Evolutionary conservation across 1,284 basidiomycete genomes (phyloP).

Genomic region (Puccinia triticina): DNA sequence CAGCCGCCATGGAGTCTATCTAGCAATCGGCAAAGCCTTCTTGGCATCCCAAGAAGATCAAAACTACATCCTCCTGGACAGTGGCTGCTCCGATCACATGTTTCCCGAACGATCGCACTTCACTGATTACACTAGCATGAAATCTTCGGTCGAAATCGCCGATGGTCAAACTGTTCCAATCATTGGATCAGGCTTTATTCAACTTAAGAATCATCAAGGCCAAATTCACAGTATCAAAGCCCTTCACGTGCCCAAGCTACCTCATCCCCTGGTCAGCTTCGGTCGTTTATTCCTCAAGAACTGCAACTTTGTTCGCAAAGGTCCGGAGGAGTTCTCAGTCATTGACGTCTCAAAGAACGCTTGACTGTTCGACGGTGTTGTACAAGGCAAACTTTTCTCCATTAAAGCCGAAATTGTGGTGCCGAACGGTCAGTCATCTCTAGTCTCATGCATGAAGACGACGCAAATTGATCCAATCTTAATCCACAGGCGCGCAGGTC

Average conservation of each 20-base stretch:
- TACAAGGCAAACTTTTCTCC: neutral
- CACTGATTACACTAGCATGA: neutral
- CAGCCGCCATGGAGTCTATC: neutral
- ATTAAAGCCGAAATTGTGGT: neutral
- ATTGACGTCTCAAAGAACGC: neutral
- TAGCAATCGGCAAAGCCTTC: neutral
- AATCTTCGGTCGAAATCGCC: neutral
- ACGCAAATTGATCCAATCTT: neutral
- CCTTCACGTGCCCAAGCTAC: neutral
- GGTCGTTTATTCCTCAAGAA: slow-evolving; percentile 15
- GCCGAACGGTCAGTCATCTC: no score
- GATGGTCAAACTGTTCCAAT: neutral
- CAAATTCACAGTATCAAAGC: neutral
- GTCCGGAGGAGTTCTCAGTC: neutral
- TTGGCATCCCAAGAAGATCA: neutral
- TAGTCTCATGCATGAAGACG: neutral
- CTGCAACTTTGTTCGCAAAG: neutral
- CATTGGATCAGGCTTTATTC: neutral
- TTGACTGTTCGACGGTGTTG: neutral
- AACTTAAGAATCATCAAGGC: neutral
- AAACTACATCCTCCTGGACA: neutral
- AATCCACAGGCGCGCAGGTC: neutral
- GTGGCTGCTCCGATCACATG: slow-evolving; percentile 41
- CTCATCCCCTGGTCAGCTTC: slow-evolving; percentile 25
- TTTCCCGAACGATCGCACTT: neutral